These are phyloP conservation scores for Metschnikowia sp. DNA, from an alignment of 805 yeast species.

Conservation along the genomic window DNA sequence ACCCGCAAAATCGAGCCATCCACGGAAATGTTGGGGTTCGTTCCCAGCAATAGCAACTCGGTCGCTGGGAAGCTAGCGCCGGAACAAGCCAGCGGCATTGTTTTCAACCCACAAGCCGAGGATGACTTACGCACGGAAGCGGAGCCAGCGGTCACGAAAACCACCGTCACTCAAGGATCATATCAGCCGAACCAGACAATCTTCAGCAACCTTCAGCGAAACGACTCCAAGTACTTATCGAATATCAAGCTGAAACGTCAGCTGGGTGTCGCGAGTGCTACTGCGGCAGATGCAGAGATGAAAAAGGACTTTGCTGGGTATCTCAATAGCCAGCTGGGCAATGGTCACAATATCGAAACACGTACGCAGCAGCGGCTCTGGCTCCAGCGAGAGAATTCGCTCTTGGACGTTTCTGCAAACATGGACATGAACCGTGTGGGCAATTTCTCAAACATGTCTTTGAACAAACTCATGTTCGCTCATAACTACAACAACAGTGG, in stretches of 20 bases:
- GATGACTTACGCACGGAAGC: slow-evolving; percentile 12
- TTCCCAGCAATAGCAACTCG: slow-evolving; percentile 1
- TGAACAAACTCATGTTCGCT: slow-evolving; percentile 39
- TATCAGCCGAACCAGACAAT: slow-evolving; percentile 43
- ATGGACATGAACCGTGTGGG: slow-evolving; percentile 28
- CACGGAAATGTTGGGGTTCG: slow-evolving; percentile 2
- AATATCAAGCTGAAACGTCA: slow-evolving; percentile 21
- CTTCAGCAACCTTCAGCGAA: slow-evolving; percentile 39
- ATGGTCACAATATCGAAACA: slow-evolving; percentile 39
- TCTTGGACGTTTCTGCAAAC: slow-evolving; percentile 49
- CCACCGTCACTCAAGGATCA: slow-evolving; percentile 31
- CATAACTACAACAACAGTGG: slow-evolving; percentile 24
- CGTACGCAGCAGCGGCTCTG: slow-evolving; percentile 83
- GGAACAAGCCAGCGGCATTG: slow-evolving; percentile 25
- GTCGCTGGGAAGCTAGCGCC: slow-evolving; percentile 3
- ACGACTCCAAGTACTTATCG: slow-evolving; percentile 32
- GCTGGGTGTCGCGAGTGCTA: background rate
- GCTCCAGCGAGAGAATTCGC: slow-evolving; percentile 75
- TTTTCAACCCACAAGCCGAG: slow-evolving; percentile 27
- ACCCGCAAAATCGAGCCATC: slow-evolving; percentile 28
- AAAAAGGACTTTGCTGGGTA: slow-evolving; percentile 34
- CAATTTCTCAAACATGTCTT: slow-evolving; percentile 38
- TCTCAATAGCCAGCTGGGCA: slow-evolving; percentile 17
- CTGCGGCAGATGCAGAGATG: background rate
- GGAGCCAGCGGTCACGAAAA: slow-evolving; percentile 31